These are phyloP conservation scores for Clathrus columnatus DNA, from an alignment of 768 basidiomycete genomes.

Conservation along the genomic window DNA sequence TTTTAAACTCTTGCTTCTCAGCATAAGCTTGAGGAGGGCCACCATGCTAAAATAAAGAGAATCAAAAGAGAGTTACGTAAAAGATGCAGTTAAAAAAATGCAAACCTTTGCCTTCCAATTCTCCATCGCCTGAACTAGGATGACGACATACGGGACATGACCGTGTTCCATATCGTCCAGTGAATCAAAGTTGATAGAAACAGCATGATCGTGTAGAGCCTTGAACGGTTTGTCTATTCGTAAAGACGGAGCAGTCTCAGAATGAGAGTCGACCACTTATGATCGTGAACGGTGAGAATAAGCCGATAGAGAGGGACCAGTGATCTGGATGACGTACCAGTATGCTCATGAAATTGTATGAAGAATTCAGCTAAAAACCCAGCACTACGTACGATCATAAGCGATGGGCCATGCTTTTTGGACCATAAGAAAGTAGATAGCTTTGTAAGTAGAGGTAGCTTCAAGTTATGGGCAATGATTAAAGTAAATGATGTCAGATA, in stretches of 20 bases:
- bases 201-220: constrained; percentile 62
- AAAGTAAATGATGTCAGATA: constrained; percentile 63
- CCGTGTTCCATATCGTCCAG: constrained; percentile 87
- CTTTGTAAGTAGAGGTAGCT: constrained; percentile 41
- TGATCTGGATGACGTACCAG: constrained; percentile 43
- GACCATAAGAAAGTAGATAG: constrained; percentile 65
- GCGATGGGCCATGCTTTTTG: constrained; percentile 46
- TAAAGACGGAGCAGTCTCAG: constrained; percentile 64
- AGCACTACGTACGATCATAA: constrained; percentile 73
- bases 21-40: constrained; percentile 47
- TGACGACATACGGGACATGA: constrained; percentile 84
- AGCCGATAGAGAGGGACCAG: background rate
- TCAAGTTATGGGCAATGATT: constrained; percentile 79
- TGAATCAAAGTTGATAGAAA: constrained; percentile 57
- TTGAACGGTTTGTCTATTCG: constrained; percentile 89
- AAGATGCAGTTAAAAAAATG: constrained; percentile 3
- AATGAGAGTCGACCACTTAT: constrained; percentile 82
- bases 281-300: background rate
- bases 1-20: constrained; percentile 77
- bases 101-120: constrained; percentile 74
- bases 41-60: constrained; percentile 43
- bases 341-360: constrained; percentile 84
- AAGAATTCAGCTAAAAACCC: constrained; percentile 88
- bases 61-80: background rate
- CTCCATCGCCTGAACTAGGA: constrained; percentile 75